phyloP scores from a whole-genome alignment of 2,329 filamentous ascomycete genomes.

The Talaromyces sp. region DNA sequence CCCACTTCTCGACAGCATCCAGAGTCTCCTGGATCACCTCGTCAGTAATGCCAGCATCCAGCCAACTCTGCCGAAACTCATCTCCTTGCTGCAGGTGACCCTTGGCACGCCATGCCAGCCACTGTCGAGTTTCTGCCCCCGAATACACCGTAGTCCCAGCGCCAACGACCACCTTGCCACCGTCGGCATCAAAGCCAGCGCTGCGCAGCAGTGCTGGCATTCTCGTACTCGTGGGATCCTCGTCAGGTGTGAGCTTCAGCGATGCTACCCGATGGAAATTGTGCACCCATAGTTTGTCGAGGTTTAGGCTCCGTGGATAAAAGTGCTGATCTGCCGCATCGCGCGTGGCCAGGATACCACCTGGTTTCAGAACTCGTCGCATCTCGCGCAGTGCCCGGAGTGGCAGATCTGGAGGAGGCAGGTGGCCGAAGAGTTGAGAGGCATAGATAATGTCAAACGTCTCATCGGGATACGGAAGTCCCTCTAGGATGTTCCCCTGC shows the following conservation, averaged over 20 bases:
- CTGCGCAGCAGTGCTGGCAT: constrained; percentile 31
- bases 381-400: constrained; percentile 49
- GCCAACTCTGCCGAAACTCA: constrained; percentile 33
- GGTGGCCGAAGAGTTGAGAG: constrained; percentile 55
- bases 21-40: constrained; percentile 33
- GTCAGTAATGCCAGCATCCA: constrained; percentile 31
- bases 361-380: constrained; percentile 48
- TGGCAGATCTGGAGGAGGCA: constrained; percentile 43
- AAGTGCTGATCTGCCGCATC: constrained; percentile 33
- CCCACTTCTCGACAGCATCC: constrained; percentile 30
- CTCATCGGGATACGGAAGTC: constrained; percentile 38
- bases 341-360: constrained; percentile 49
- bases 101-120: constrained; percentile 23
- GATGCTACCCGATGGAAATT: constrained; percentile 17
- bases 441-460: constrained; percentile 57
- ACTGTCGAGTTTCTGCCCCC: constrained; percentile 24
- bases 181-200: constrained; percentile 27
- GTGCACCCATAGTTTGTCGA: constrained; percentile 27
- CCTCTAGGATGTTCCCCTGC: constrained; percentile 38
- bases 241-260: constrained; percentile 17
- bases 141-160: constrained; percentile 26
- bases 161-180: constrained; percentile 26
- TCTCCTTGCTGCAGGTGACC: constrained; percentile 30
- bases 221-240: constrained; percentile 19
- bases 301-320: constrained; percentile 27